Conservation (phyloP, 2,329 filamentous ascomycete species). For the Penicillium digitatum region DNA sequence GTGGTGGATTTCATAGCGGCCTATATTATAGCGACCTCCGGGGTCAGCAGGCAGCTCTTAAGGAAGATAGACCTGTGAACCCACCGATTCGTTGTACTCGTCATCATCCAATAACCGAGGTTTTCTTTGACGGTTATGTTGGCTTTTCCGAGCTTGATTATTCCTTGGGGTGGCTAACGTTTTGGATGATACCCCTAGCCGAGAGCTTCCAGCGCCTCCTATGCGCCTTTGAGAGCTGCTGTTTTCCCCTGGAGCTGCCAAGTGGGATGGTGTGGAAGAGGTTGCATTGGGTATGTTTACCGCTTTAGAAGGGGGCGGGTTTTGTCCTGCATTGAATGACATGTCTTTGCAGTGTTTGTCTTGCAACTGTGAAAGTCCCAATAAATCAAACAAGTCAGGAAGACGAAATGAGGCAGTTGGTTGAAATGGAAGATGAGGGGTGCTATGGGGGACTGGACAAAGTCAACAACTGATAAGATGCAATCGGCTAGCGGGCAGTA, state of each 20-base stretch:
- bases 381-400: neutral
- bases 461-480: conserved; percentile 12
- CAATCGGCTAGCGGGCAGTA: conserved; percentile 7
- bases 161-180: conserved; percentile 54
- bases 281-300: conserved; percentile 34
- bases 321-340: conserved; percentile 41
- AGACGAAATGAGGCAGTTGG: neutral
- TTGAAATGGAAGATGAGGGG: neutral
- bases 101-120: conserved; percentile 76
- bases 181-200: conserved; percentile 39
- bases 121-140: conserved; percentile 77
- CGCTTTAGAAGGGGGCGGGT: conserved; percentile 38
- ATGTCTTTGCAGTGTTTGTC: conserved; percentile 24
- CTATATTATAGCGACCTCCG: conserved; percentile 31
- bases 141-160: conserved; percentile 70
- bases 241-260: conserved; percentile 31
- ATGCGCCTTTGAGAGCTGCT: conserved; percentile 39
- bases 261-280: conserved; percentile 33
- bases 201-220: conserved; percentile 42
- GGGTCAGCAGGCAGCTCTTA: conserved; percentile 16
- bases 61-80: conserved; percentile 30
- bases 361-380: neutral
- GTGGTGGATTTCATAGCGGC: conserved; percentile 61
- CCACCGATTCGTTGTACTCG: conserved; percentile 74
- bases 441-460: conserved; percentile 1